Evolutionary conservation across 116 monocot species (phyloP), one percentile per base, ranked within the genome.

Genomic region (Papilionanthe hybrid): DNA sequence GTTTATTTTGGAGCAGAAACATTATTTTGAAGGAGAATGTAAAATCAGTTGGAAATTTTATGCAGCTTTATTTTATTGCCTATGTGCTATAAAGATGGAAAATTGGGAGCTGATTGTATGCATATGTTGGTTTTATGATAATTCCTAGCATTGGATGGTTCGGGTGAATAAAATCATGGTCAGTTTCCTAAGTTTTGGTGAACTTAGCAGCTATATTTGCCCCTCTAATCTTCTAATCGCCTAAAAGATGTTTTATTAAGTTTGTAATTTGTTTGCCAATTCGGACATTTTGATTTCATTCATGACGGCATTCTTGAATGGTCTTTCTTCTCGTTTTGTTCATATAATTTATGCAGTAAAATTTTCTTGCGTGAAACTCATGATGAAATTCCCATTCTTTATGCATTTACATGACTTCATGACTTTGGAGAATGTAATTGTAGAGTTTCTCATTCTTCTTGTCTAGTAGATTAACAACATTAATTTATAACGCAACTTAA

Each of bases 211-310:
- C 27, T 65, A 1, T 65, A 15, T 4, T 57, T 25, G 22, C 27
- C 5, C 25, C 65, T 23, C 65, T 65, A 25, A 25, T 65, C 8
- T 27, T 9, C 65, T 25, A 65, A 65, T 65, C 25, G 8, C 65
- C 65, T 65, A 25, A 65, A 65, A 53, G 22, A 22, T 27, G 65
- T 27, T 65, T 32, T 9, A 63, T 65, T 25, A 7, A 27, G 25
- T 65, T 65, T 65, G 25, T 25, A 65, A 25, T 65, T 65, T 65
- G 65, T 65, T 17, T 65, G 25, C 65, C 65, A 65, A n/a, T n/a
- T n/a, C 27, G 0, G 65, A 65, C 25, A 65, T 23, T 49, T 13
- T 11, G 27, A 65, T 25, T 63, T 63, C 25, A 65, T 20, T 57
- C 57, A 57, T 57, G 57, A 20, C 3, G 18, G 57, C 50, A 3